These are phyloP conservation scores for Daedaleopsis sinensis DNA, from an alignment of 768 basidiomycete genomes.

Conservation along the genomic window DNA sequence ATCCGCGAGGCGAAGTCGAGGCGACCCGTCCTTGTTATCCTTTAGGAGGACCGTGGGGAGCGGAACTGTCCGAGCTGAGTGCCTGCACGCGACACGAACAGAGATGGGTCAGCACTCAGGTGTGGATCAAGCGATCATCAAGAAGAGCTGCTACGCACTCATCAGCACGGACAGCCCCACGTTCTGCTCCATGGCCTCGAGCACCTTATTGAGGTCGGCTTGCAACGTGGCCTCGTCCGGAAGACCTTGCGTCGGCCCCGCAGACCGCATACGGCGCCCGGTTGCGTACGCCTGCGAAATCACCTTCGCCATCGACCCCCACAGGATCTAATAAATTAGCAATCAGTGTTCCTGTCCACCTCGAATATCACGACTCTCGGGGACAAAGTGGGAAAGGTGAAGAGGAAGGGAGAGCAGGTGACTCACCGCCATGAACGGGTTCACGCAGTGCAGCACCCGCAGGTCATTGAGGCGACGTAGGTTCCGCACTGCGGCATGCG, in stretches of 20 bases:
- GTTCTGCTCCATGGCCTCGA: constrained; percentile 12
- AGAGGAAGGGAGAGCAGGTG: neutral
- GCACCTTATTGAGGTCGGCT: constrained; percentile 2
- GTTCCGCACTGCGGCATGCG: constrained; percentile 20
- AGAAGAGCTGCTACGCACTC: constrained; percentile 7
- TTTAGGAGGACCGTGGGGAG: constrained; percentile 1
- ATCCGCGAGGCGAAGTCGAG: neutral
- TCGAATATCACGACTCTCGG: too few relatives aligned
- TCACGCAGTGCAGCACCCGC: constrained; percentile 15
- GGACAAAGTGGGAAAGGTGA: neutral
- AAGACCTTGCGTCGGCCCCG: constrained; percentile 5
- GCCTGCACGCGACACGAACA: constrained; percentile 3
- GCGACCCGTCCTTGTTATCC: neutral
- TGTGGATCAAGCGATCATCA: constrained; percentile 8
- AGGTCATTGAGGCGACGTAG: constrained; percentile 18
- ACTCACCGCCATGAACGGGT: constrained; percentile 30
- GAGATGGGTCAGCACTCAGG: constrained; percentile 2
- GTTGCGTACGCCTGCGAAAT: constrained; percentile 10
- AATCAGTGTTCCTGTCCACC: neutral
- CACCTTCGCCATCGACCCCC: constrained; percentile 14
- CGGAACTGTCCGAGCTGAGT: constrained; percentile 15
- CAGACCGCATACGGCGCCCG: constrained; percentile 1
- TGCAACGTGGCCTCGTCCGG: constrained; percentile 16
- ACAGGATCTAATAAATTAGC: constrained; percentile 6
- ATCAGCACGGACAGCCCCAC: constrained; percentile 14